Conservation (phyloP, 2,329 filamentous ascomycete species). For the Cryphonectria naterciae region DNA sequence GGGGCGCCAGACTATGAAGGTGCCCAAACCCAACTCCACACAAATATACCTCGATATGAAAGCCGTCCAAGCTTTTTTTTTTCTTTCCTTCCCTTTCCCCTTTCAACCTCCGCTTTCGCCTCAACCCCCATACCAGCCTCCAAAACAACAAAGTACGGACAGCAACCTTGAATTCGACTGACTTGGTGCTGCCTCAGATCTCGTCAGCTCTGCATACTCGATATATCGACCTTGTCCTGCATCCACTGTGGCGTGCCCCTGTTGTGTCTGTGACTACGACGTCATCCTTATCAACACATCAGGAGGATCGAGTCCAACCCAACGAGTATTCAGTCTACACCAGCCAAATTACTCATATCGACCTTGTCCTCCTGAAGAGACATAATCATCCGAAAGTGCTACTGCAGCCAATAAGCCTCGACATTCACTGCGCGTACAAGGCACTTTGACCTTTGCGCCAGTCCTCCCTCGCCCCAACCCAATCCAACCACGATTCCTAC, state of each 20-base stretch:
- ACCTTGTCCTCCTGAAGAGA: neutral
- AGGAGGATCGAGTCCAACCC: constrained; percentile 2
- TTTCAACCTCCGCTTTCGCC: constrained; percentile 3
- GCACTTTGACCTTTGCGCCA: neutral
- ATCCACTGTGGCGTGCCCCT: neutral
- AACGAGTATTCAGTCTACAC: neutral
- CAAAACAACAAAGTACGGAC: neutral
- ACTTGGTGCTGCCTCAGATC: neutral
- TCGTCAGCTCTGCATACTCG: neutral
- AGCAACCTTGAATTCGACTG: neutral
- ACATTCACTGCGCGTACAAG: neutral
- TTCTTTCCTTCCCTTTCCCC: neutral
- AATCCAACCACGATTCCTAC: constrained; percentile 8
- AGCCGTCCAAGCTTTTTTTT: neutral
- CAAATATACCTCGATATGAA: constrained; percentile 5
- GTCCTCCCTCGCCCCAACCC: neutral
- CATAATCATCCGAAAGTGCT: neutral
- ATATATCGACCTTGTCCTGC: neutral
- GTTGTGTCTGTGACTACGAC: constrained; percentile 12
- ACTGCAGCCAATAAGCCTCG: neutral
- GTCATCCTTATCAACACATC: constrained; percentile 20
- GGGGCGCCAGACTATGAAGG: constrained; percentile 9
- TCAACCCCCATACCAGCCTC: neutral
- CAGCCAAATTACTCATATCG: neutral
- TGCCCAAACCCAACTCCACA: neutral